Conservation (phyloP, 2,329 filamentous ascomycete species). For the Alternaria ventricosa region DNA sequence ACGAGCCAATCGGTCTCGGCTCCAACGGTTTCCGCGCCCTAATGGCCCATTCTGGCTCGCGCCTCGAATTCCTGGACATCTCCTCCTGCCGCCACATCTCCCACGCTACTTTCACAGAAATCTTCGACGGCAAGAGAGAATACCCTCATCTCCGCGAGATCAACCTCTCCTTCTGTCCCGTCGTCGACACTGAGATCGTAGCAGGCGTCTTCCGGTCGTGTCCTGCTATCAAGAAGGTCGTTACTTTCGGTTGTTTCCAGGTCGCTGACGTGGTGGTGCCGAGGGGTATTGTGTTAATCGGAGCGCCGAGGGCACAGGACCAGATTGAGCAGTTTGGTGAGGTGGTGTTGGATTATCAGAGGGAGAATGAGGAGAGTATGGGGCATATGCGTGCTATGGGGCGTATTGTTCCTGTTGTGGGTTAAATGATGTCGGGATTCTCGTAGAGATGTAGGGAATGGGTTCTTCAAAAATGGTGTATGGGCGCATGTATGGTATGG, state of each 20-base stretch:
- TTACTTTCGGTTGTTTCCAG: constrained; percentile 69
- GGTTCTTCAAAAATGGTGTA: background rate
- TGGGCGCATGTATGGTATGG: background rate
- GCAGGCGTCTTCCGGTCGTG: constrained; percentile 69
- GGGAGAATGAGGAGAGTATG: constrained; percentile 16
- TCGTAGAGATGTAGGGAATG: background rate
- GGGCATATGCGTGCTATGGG: constrained; percentile 13
- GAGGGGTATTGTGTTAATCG: constrained; percentile 64
- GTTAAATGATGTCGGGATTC: constrained; percentile 2
- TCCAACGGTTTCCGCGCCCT: constrained; percentile 77
- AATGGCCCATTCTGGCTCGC: constrained; percentile 80
- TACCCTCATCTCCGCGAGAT: constrained; percentile 75
- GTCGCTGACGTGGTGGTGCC: constrained; percentile 64
- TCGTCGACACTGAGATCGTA: constrained; percentile 70
- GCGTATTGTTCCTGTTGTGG: constrained; percentile 33
- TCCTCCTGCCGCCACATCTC: constrained; percentile 84
- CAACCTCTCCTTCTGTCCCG: constrained; percentile 78
- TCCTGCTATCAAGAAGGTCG: constrained; percentile 63
- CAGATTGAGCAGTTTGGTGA: constrained; percentile 60
- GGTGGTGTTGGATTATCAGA: constrained; percentile 41
- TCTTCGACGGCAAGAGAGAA: constrained; percentile 65
- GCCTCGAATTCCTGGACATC: constrained; percentile 74
- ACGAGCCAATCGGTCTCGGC: constrained; percentile 71
- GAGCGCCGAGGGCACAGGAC: constrained; percentile 64
- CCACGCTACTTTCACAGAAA: constrained; percentile 72